These are phyloP conservation scores for Raddia guianensis DNA, from an alignment of 176 grass and related monocot genomes.

Conservation along the genomic window DNA sequence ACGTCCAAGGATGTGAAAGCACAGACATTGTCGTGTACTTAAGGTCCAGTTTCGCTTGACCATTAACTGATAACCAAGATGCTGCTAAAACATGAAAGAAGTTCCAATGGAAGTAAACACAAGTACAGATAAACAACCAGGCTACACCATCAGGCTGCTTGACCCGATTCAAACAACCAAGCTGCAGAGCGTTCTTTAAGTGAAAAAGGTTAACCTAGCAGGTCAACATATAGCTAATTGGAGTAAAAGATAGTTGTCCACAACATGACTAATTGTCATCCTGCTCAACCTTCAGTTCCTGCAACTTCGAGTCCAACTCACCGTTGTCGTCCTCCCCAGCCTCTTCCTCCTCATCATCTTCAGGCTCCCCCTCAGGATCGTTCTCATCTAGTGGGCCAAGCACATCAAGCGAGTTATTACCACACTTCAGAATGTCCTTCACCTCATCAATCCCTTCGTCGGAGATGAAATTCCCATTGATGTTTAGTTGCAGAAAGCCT, in stretches of 20 bases:
- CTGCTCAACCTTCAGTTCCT: conserved; percentile 61
- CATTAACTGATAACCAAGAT: neutral
- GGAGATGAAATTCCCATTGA: conserved; percentile 68
- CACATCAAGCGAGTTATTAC: conserved; percentile 48
- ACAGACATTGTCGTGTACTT: no score
- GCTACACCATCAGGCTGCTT: neutral
- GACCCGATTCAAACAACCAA: conserved; percentile 29
- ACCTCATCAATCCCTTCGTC: conserved; percentile 84
- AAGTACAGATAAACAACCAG: conserved; percentile 17
- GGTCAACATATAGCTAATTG: neutral
- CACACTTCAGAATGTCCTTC: conserved; percentile 71
- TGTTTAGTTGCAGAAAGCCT: conserved; percentile 64
- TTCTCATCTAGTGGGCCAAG: conserved; percentile 72
- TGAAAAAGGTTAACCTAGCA: neutral
- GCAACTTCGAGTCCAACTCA: conserved; percentile 56
- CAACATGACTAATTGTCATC: conserved; percentile 36
- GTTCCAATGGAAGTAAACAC: neutral
- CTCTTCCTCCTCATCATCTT: conserved; percentile 46
- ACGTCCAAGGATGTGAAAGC: no score
- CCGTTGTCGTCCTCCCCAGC: conserved; percentile 22
- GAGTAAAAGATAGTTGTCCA: neutral
- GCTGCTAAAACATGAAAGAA: neutral
- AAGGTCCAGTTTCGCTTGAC: neutral
- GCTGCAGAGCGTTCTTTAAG: conserved; percentile 11
- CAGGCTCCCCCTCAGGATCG: conserved; percentile 57